Conservation (phyloP, 73 alveolate genomes). For the Tetrahymena elliotti region DNA sequence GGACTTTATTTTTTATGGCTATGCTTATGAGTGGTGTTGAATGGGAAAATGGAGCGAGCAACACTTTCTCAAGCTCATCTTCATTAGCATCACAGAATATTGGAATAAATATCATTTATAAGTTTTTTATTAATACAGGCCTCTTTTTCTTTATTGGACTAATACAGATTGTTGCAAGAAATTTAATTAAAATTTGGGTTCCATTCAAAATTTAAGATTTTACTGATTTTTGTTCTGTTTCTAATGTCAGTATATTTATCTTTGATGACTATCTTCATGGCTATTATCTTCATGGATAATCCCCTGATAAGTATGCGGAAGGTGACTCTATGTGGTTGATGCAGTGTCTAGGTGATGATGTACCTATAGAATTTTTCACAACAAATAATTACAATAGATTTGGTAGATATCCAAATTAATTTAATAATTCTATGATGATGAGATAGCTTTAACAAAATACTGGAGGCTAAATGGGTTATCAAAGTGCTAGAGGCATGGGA, state of each 20-base stretch:
- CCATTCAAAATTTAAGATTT: constrained; percentile 79
- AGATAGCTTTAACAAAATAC: neutral
- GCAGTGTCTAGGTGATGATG: constrained; percentile 74
- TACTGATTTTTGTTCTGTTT: constrained; percentile 89
- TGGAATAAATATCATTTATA: constrained; percentile 58
- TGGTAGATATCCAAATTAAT: neutral
- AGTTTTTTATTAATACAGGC: constrained; percentile 69
- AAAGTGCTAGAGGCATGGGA: neutral
- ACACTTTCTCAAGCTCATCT: neutral
- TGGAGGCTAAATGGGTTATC: neutral
- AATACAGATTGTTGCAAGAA: constrained; percentile 52
- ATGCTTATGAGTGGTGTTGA: constrained; percentile 56
- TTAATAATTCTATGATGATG: neutral
- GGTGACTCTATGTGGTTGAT: constrained; percentile 61
- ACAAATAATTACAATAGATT: neutral
- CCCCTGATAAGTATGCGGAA: constrained; percentile 90
- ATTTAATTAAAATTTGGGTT: constrained; percentile 54
- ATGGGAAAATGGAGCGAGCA: constrained; percentile 32
- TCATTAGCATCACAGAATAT: neutral
- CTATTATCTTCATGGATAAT: constrained; percentile 92
- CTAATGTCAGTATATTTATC: constrained; percentile 83
- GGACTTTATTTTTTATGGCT: constrained; percentile 52
- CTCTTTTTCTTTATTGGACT: constrained; percentile 64
- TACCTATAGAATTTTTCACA: neutral
- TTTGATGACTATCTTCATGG: constrained; percentile 91